Conservation (phyloP, 495 filamentous ascomycete genomes). For the Penicillium pulvis region DNA sequence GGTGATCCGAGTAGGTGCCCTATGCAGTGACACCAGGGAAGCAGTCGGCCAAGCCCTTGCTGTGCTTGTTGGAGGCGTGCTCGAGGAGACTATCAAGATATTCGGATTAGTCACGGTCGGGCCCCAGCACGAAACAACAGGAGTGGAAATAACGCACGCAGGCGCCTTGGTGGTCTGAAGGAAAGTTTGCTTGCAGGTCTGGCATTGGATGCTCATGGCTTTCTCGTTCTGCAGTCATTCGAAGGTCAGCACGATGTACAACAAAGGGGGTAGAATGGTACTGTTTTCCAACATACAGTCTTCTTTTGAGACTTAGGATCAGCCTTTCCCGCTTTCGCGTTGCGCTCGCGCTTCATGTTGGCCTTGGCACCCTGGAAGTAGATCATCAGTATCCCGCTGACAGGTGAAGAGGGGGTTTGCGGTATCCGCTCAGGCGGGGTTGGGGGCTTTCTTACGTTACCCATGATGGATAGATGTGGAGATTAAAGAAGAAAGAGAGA, state of each 20-base stretch:
- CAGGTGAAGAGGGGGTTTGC: slow-evolving; percentile 1
- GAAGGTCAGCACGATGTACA: not conserved
- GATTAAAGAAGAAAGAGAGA: not conserved
- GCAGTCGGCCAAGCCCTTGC: slow-evolving; percentile 29
- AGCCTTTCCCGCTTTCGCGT: slow-evolving; percentile 21
- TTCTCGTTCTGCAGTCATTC: slow-evolving; percentile 27
- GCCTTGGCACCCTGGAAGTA: slow-evolving; percentile 31
- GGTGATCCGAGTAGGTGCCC: not conserved
- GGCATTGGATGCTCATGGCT: slow-evolving; percentile 32
- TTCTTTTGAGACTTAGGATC: slow-evolving; percentile 29
- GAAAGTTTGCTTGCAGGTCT: slow-evolving; percentile 31
- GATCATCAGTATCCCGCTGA: slow-evolving; percentile 15
- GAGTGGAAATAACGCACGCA: slow-evolving; percentile 22
- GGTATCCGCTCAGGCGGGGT: not conserved
- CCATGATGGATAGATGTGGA: slow-evolving; percentile 16
- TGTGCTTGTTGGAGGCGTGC: slow-evolving; percentile 35
- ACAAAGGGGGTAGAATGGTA: not conserved
- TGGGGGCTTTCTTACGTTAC: slow-evolving; percentile 21
- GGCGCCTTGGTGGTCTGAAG: slow-evolving; percentile 34
- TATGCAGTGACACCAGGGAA: slow-evolving; percentile 24
- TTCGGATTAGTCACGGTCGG: slow-evolving; percentile 9
- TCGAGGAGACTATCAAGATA: slow-evolving; percentile 24
- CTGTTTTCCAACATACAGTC: slow-evolving; percentile 17
- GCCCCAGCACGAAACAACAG: not conserved
- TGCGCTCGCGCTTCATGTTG: slow-evolving; percentile 32